phyloP scores from a whole-genome alignment of 345 rosid species.

The Acer saccharum region DNA sequence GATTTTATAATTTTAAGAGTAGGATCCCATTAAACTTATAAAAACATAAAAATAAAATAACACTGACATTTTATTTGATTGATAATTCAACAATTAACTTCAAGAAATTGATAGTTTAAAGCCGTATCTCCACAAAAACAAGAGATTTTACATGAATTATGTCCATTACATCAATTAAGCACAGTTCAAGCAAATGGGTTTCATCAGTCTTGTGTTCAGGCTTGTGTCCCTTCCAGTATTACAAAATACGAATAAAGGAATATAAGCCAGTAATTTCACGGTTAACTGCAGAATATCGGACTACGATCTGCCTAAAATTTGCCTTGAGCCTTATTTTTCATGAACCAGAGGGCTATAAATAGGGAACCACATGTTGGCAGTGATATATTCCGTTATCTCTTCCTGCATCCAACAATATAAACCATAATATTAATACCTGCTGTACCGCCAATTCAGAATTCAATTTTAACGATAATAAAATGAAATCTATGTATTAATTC shows the following conservation, averaged over 20 bases:
- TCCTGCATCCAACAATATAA: slow-evolving; percentile 53
- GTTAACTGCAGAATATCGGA: not conserved
- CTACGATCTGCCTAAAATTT: slow-evolving; percentile 2
- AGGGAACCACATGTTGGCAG: slow-evolving; percentile 87
- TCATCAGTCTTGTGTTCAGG: not conserved
- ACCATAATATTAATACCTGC: not conserved
- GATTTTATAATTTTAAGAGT: too few species aligned
- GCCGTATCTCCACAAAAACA: not conserved
- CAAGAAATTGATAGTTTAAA: too few species aligned
- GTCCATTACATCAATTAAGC: not conserved
- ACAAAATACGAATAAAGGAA: slow-evolving; percentile 1
- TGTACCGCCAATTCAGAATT: not conserved
- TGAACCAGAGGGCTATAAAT: slow-evolving; percentile 92
- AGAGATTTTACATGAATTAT: not conserved
- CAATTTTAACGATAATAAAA: not conserved
- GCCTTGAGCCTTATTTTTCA: slow-evolving; percentile 52
- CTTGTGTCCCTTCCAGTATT: slow-evolving; percentile 4
- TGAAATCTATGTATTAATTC: not conserved
- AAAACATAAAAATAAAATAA: too few species aligned
- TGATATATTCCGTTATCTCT: slow-evolving; percentile 71
- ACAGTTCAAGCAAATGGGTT: not conserved
- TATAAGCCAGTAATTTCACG: not conserved
- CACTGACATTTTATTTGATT: not conserved
- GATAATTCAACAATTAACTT: too few species aligned
- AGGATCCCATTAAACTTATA: not conserved